Percentiles rank a stretch among this genome's conserved stretches.
phyloP scores from a whole-genome alignment of 257 asterid species.

The Petunia axillaris region DNA sequence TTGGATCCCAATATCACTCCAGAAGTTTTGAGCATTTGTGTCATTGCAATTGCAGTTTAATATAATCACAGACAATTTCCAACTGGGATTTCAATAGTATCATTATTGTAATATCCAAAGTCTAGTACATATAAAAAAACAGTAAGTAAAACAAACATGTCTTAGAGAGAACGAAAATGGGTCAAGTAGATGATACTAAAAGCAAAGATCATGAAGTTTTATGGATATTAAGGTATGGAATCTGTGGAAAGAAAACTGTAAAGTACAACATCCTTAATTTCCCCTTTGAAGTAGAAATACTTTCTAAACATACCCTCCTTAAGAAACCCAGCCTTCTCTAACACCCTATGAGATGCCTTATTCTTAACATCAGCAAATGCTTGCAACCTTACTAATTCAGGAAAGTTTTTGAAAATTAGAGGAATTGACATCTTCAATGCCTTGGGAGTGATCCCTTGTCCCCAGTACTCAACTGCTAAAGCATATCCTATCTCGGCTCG shows the following conservation, averaged over 20 bases:
- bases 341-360: slow-evolving; percentile 51
- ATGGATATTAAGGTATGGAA: slow-evolving; percentile 19
- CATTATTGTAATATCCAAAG: too few relatives aligned
- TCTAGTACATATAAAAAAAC: background rate
- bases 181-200: background rate
- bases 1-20: too few relatives aligned
- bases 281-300: slow-evolving; percentile 46
- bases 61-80: too few relatives aligned
- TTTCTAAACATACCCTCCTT: slow-evolving; percentile 53
- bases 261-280: slow-evolving; percentile 41
- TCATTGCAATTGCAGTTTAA: too few relatives aligned
- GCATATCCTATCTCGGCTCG: slow-evolving; percentile 53
- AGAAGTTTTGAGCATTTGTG: too few relatives aligned
- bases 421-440: slow-evolving; percentile 47
- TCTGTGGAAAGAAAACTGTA: slow-evolving; percentile 43
- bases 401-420: slow-evolving; percentile 40
- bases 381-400: slow-evolving; percentile 46
- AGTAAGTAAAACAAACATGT: too few relatives aligned
- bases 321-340: slow-evolving; percentile 50
- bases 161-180: background rate
- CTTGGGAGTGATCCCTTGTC: slow-evolving; percentile 44
- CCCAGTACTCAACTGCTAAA: slow-evolving; percentile 47
- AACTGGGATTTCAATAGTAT: too few relatives aligned
- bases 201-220: background rate
- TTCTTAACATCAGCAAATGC: slow-evolving; percentile 40